Evolutionary conservation across 2,329 filamentous ascomycete species (phyloP), one percentile per base, ranked within the genome.

Genomic region (Fusarium xyrophilum): DNA sequence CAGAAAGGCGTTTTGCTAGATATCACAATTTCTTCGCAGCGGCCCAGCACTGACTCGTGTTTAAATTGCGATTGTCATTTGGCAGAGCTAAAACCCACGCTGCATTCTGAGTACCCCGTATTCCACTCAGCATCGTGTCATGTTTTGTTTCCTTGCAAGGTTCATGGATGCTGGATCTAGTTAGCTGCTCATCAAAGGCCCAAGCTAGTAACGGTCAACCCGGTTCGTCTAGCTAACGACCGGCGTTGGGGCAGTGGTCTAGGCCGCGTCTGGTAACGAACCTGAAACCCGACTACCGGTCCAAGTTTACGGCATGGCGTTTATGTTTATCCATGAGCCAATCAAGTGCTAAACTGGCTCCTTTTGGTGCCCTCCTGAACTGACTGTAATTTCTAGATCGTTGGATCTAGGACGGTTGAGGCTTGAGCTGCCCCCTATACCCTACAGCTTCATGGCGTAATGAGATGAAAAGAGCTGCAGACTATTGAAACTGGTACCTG

Each of bases 341-440:
- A 40, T 40, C 21, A 40, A 5, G 9, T 40, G 21, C 9, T 8
- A 9, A 15, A 3, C 3, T 15, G 8, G 38, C 0, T 15, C 2
- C 2, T 10, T 21, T 40, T 27, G 9, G 17, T 27, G 6, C 21
- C 7, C 15, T 1, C 5, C 0, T 25, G 46, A 21, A 35, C 30
- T 19, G 30, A 35, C 17, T 11, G 44, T 13, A 19, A 48, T 48
- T 33, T 48, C 46, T 48, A 14, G 7, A n/a, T 14, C 3, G 4
- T 36, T 25, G 36, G 46, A 17, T 6, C 9, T 5, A 13, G 43
- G 44, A 23, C 44, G 15, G 44, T 32, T 47, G 43, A 30, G 43
- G 43, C 43, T 48, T 35, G 46, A 35, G 12, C 6, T 25, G 23
- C 44, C 44, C 44, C 44, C 44, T 47, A 10, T 47, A 47, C n/a